These are phyloP conservation scores for Russula vinacea DNA, from an alignment of 768 basidiomycete species.

Conservation along the genomic window DNA sequence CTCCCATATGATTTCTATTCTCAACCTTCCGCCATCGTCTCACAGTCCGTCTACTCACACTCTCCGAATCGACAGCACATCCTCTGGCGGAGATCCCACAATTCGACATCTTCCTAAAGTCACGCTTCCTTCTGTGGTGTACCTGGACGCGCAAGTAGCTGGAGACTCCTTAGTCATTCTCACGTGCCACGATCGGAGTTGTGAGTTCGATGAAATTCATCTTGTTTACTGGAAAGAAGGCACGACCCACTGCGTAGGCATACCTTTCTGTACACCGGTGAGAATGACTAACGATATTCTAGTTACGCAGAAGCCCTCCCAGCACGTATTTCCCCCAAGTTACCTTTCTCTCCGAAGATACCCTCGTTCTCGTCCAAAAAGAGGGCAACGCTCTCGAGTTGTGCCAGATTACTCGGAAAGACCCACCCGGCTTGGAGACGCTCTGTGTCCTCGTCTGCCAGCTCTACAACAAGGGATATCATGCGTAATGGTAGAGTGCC, in stretches of 20 bases:
- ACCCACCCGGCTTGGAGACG: conserved; percentile 15
- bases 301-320: conserved; percentile 24
- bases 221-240: conserved; percentile 25
- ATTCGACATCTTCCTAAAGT: conserved; percentile 23
- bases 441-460: conserved; percentile 21
- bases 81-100: conserved; percentile 19
- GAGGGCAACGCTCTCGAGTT: conserved; percentile 26
- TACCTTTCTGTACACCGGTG: neutral
- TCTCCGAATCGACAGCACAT: conserved; percentile 20
- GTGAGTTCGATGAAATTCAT: conserved; percentile 23
- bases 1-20: conserved; percentile 8
- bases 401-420: conserved; percentile 15
- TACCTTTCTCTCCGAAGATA: conserved; percentile 22
- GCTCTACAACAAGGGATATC: conserved; percentile 20
- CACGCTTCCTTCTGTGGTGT: conserved; percentile 21
- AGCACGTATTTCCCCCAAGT: conserved; percentile 24
- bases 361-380: conserved; percentile 20
- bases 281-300: neutral
- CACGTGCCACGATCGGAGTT: conserved; percentile 23
- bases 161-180: conserved; percentile 21
- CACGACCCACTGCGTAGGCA: conserved; percentile 15
- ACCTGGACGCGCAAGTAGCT: conserved; percentile 22
- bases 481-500: conserved; percentile 24
- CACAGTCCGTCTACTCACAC: conserved; percentile 21
- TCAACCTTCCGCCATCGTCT: conserved; percentile 17